Conservation (phyloP, 2,329 filamentous ascomycete species). For the Hymenoscyphus fraxineus region DNA sequence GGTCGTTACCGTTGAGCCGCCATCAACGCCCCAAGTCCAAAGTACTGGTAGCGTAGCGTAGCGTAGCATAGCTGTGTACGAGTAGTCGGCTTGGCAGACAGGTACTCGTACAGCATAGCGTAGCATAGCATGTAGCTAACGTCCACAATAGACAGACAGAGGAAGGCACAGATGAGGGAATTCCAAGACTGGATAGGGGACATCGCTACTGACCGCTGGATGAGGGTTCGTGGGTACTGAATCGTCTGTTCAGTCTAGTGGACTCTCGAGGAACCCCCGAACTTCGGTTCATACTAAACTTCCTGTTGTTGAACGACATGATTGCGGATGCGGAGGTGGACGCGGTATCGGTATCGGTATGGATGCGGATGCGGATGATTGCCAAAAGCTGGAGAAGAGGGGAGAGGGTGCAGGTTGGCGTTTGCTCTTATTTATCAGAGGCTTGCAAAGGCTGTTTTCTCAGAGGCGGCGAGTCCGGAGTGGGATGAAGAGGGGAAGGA, state of each 20-base stretch:
- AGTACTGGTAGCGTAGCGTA: not conserved
- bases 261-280: constrained; percentile 56
- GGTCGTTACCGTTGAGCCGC: not conserved
- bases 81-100: not conserved
- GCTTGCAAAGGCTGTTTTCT: not conserved
- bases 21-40: not conserved
- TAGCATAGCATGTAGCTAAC: too few species aligned
- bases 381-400: not conserved
- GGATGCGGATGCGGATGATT: not conserved
- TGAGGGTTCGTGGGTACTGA: constrained; percentile 56
- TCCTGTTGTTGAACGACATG: constrained; percentile 50
- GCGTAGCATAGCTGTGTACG: too few species aligned
- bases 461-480: not conserved
- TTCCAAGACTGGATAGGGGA: not conserved
- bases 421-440: not conserved
- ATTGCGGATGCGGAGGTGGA: constrained; percentile 8
- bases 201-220: constrained; percentile 46
- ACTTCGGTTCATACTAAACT: constrained; percentile 65
- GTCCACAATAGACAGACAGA: not conserved
- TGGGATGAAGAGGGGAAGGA: constrained; percentile 2
- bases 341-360: not conserved
- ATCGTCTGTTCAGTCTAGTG: constrained; percentile 43
- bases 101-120: not conserved
- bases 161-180: not conserved
- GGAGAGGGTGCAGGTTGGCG: not conserved